A percentile compares a stretch with the other conserved stretches of the same genome.
phyloP scores from a whole-genome alignment of 768 basidiomycete species.

The Scleroderma bovista region DNA sequence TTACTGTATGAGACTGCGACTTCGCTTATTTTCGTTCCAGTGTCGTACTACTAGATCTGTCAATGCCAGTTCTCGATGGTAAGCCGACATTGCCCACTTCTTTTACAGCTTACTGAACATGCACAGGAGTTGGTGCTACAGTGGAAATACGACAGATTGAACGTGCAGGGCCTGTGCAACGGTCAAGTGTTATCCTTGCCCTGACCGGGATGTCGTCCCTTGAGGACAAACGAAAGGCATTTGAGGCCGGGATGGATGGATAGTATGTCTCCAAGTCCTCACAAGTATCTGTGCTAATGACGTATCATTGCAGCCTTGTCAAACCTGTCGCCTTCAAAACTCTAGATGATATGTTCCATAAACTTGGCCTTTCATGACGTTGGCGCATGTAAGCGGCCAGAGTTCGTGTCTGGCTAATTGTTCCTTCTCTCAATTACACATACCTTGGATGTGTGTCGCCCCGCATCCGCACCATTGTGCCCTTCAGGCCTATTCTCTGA shows the following conservation, averaged over 20 bases:
- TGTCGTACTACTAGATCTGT: conserved; percentile 81
- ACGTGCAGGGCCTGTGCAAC: conserved; percentile 28
- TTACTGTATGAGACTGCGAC: background rate
- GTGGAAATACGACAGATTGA: conserved; percentile 78
- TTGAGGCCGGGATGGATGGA: conserved; percentile 91
- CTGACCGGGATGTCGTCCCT: conserved; percentile 91
- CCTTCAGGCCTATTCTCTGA: no score
- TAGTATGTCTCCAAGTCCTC: conserved; percentile 60
- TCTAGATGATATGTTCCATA: conserved; percentile 77
- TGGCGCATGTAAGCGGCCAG: background rate
- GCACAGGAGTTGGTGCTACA: conserved; percentile 74
- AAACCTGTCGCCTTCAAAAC: conserved; percentile 96
- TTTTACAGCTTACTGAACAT: background rate
- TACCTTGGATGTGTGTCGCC: background rate
- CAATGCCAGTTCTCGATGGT: conserved; percentile 94
- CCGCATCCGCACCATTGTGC: no score
- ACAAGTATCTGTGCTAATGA: background rate
- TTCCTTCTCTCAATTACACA: background rate
- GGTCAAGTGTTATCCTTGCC: conserved; percentile 64
- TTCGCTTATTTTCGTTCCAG: conserved; percentile 34
- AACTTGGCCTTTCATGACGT: conserved; percentile 49
- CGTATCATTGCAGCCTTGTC: conserved; percentile 54
- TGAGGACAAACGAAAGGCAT: conserved; percentile 88
- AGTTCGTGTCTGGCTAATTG: no score
- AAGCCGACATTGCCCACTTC: conserved; percentile 9